Evolutionary conservation across 805 yeast species (phyloP).

Genomic region (Tanozyma kutaoensis): DNA sequence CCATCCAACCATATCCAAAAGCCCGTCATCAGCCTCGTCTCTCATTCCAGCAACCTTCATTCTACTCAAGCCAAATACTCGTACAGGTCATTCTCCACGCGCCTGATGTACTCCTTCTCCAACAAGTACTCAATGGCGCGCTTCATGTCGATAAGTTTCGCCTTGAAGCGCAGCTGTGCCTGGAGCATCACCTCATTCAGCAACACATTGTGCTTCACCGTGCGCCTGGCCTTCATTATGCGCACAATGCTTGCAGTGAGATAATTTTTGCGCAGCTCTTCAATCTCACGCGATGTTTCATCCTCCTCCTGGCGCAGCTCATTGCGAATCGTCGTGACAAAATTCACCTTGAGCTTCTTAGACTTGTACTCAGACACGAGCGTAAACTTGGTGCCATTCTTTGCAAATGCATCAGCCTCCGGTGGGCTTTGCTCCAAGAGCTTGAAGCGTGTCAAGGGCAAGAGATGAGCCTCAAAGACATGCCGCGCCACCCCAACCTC

Average conservation of each 20-base stretch:
- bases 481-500: slow-evolving; percentile 56
- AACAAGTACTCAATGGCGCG: slow-evolving; percentile 74
- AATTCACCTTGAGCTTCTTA: slow-evolving; percentile 72
- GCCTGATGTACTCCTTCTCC: slow-evolving; percentile 72
- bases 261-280: slow-evolving; percentile 74
- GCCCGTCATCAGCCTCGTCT: too few species aligned
- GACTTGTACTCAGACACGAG: slow-evolving; percentile 75
- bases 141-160: slow-evolving; percentile 77
- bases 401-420: slow-evolving; percentile 14
- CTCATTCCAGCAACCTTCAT: too few species aligned
- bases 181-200: slow-evolving; percentile 84
- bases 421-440: slow-evolving; percentile 55
- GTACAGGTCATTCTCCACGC: slow-evolving; percentile 63
- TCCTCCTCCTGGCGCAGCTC: slow-evolving; percentile 60
- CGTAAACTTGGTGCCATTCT: slow-evolving; percentile 57
- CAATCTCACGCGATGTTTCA: slow-evolving; percentile 68
- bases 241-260: slow-evolving; percentile 91
- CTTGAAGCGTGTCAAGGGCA: slow-evolving; percentile 69
- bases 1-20: too few species aligned
- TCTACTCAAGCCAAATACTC: slow-evolving; percentile 51
- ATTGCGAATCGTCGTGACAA: slow-evolving; percentile 44
- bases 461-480: slow-evolving; percentile 60
- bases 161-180: slow-evolving; percentile 70
- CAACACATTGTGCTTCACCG: slow-evolving; percentile 62
- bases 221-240: slow-evolving; percentile 89